Evolutionary conservation across 768 basidiomycete genomes (phyloP).

Genomic region (Boletus sp.): DNA sequence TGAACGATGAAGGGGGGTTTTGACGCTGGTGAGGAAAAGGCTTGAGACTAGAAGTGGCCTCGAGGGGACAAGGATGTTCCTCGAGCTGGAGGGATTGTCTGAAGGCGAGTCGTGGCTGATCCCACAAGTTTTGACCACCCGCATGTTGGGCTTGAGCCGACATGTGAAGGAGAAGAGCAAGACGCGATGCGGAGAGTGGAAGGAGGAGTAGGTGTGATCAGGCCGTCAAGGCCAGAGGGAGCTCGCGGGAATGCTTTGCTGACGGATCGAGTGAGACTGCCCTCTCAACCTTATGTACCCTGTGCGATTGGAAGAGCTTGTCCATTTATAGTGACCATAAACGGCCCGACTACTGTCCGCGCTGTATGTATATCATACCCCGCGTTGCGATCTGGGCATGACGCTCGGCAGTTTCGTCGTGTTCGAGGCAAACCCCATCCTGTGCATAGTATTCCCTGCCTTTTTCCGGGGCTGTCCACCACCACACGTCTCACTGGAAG

Average conservation of each 20-base stretch:
- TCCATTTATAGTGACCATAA: not conserved
- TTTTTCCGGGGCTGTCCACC: not conserved
- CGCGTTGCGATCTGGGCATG: not conserved
- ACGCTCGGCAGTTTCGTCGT: not conserved
- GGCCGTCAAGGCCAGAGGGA: not conserved
- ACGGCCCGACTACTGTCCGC: constrained; percentile 13
- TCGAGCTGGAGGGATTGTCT: constrained; percentile 28
- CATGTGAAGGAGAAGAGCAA: constrained; percentile 15
- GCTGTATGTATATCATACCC: not conserved
- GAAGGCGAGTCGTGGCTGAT: constrained; percentile 11
- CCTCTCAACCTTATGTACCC: constrained; percentile 8
- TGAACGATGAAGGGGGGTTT: not conserved
- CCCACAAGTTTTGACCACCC: constrained; percentile 16
- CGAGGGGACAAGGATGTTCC: constrained; percentile 21
- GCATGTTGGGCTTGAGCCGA: constrained; percentile 18
- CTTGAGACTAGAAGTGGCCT: constrained; percentile 2
- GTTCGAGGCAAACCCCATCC: too few relatives aligned
- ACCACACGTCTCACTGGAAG: not conserved
- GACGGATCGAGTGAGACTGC: not conserved
- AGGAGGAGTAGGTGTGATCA: not conserved
- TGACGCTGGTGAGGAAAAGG: constrained; percentile 13
- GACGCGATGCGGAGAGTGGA: not conserved
- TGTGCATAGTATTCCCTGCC: not conserved
- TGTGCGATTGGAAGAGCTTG: not conserved
- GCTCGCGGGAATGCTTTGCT: not conserved